Evolutionary conservation across 2,329 filamentous ascomycete genomes (phyloP).

Genomic region (Diaporthe amygdali): DNA sequence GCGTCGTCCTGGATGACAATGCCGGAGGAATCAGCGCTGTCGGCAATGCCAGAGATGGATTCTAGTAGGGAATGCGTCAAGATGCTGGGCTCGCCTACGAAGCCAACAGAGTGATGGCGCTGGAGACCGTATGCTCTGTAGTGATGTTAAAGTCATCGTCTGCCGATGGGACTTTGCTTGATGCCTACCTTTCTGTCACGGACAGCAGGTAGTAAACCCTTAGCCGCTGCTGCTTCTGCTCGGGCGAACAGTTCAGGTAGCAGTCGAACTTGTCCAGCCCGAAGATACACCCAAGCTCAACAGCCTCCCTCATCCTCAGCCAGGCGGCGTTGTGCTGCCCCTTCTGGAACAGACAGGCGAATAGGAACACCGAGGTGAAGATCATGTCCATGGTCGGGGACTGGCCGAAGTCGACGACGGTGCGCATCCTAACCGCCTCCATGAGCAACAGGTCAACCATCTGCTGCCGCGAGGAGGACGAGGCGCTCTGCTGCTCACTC

Average conservation of each 20-base stretch:
- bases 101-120: constrained; percentile 14
- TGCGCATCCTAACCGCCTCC: constrained; percentile 19
- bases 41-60: constrained; percentile 11
- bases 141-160: constrained; percentile 5
- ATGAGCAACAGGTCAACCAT: constrained; percentile 18
- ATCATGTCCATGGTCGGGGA: constrained; percentile 20
- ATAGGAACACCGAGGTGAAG: constrained; percentile 18
- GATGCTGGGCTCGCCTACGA: constrained; percentile 15
- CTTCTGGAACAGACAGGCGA: constrained; percentile 21
- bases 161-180: neutral
- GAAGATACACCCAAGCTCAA: constrained; percentile 17
- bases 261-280: constrained; percentile 20
- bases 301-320: constrained; percentile 17
- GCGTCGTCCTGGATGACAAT: constrained; percentile 20
- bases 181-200: constrained; percentile 19
- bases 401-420: constrained; percentile 18
- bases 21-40: constrained; percentile 9
- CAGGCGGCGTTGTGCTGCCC: constrained; percentile 22
- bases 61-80: constrained; percentile 6
- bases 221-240: constrained; percentile 20
- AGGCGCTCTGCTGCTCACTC: constrained; percentile 10
- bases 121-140: constrained; percentile 19
- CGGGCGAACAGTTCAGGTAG: constrained; percentile 7
- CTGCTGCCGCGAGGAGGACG: constrained; percentile 13
- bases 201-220: constrained; percentile 18